A percentile compares a stretch with the other conserved stretches of the same genome.
Conservation (phyloP, 2,329 filamentous ascomycete species). For the Rhytidhysteron rufulum region DNA sequence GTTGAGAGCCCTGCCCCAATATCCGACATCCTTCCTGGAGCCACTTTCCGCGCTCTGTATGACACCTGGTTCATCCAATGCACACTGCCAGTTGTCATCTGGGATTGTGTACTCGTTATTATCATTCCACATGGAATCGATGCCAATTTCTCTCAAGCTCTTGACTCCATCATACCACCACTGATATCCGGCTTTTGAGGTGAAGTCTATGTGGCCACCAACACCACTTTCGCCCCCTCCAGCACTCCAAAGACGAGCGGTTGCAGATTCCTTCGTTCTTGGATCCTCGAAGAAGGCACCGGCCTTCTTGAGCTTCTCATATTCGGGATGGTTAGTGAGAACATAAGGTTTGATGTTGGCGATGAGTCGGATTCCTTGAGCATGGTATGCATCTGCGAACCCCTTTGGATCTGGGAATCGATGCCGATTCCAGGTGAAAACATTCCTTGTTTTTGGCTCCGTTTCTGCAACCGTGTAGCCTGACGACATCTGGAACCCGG, state of each 20-base stretch:
- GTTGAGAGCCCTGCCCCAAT: conserved; percentile 67
- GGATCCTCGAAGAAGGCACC: conserved; percentile 63
- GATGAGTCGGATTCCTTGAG: conserved; percentile 62
- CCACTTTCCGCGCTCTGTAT: conserved; percentile 27
- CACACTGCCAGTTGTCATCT: conserved; percentile 62
- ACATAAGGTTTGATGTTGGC: conserved; percentile 74
- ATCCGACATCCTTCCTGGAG: conserved; percentile 52
- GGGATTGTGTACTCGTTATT: conserved; percentile 72
- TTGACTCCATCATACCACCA: conserved; percentile 71
- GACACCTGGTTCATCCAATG: conserved; percentile 44
- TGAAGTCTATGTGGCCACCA: conserved; percentile 71
- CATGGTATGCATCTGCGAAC: conserved; percentile 61
- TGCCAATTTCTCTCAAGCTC: conserved; percentile 58
- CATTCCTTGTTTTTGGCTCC: conserved; percentile 66
- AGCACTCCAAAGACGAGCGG: conserved; percentile 67
- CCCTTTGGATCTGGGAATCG: conserved; percentile 65
- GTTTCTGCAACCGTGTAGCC: conserved; percentile 67
- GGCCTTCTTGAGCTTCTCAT: conserved; percentile 55
- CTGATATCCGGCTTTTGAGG: conserved; percentile 60
- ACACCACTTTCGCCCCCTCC: conserved; percentile 67
- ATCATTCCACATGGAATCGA: conserved; percentile 76
- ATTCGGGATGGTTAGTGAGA: conserved; percentile 63
- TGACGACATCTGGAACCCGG: conserved; percentile 68
- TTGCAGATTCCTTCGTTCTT: conserved; percentile 44
- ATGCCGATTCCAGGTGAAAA: conserved; percentile 68